Percentiles rank a stretch among this genome's conserved stretches.
phyloP scores from a whole-genome alignment of 805 yeast species.

The Candida lessepsii region DNA sequence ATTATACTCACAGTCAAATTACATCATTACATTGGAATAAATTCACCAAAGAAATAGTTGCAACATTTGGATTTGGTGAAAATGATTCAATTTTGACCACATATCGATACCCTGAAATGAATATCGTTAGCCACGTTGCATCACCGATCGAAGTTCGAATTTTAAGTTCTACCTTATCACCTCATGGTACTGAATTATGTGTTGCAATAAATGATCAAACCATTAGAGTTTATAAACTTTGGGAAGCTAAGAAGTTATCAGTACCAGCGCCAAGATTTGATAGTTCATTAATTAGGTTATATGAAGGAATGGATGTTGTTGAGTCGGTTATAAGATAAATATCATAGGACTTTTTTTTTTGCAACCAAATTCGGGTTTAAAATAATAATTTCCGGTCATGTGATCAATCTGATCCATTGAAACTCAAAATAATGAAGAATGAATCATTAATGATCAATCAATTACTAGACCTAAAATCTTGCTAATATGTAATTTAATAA shows the following conservation, averaged over 20 bases:
- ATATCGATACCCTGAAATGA: conserved; percentile 67
- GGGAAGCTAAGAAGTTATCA: conserved; percentile 38
- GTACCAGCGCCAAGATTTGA: conserved; percentile 14
- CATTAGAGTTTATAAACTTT: conserved; percentile 68
- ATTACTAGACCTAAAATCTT: no score
- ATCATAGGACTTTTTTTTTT: background rate
- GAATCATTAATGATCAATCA: no score
- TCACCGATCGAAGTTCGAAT: conserved; percentile 55
- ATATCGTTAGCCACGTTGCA: conserved; percentile 46
- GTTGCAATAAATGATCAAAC: conserved; percentile 80
- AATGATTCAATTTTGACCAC: conserved; percentile 54
- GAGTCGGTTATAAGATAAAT: background rate
- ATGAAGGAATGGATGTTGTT: conserved; percentile 11
- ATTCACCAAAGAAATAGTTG: conserved; percentile 61
- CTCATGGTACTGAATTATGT: conserved; percentile 60
- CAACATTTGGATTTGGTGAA: conserved; percentile 80
- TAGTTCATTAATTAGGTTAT: conserved; percentile 41
- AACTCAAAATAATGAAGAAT: no score
- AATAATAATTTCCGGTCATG: no score
- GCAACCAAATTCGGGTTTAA: background rate
- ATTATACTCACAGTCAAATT: conserved; percentile 67
- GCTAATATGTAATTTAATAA: no score
- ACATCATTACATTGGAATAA: conserved; percentile 79
- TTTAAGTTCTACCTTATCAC: conserved; percentile 64
- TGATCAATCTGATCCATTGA: no score